Base-by-base conservation (phyloP, 176 grass and related monocot species). In the Saccharum spontaneum region DNA sequence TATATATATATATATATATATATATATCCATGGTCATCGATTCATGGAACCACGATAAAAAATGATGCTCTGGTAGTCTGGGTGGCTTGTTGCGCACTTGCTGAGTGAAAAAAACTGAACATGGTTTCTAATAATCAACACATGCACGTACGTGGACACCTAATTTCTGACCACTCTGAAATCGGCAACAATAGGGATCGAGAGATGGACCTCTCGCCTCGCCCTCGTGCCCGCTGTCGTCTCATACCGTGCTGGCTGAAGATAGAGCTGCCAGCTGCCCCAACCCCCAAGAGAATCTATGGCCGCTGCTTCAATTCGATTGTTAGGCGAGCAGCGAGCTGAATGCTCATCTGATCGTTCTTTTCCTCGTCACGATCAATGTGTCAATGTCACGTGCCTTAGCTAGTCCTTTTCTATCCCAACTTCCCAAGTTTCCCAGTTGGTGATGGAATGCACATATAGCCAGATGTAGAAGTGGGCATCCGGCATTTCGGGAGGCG, bases 201-300 rank as follows among this genome's bases (percentile, higher is more conserved):
- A 34, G 63, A 23, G 67, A 48, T 38, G 36, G 61, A 7, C 62
- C 46, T 34, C 55, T 76, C 71, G 71, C 46, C 23, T 45, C 41
- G 33, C 46, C 73, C 46, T 85, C 64, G 67, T 73, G 68, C 23
- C 30, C 30, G 65, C 6, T 80, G 37, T 72, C 67, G 24, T 72
- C 67, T 79, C 20, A 33, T 10, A 49, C 46, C 40, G 23, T 86
- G 76, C 30, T 14, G 9, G 68, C 66, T 86, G 38, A 69, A 36
- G 65, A 37, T 66, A 66, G 63, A 33, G 63, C 66, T 68, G 33
- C n/a, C 59, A 62, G n/a, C n/a, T 49, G 23, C 43, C 71, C 24
- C 10, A 48, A 33, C 31, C 31, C 31, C 31, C 33, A 34, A 34
- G 33, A 31, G 13, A 48, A 12, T 48, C 39, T 12, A 28, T 73